These are phyloP conservation scores for Phytophthora pini DNA, from an alignment of 352 stramenopile species.

Conservation along the genomic window DNA sequence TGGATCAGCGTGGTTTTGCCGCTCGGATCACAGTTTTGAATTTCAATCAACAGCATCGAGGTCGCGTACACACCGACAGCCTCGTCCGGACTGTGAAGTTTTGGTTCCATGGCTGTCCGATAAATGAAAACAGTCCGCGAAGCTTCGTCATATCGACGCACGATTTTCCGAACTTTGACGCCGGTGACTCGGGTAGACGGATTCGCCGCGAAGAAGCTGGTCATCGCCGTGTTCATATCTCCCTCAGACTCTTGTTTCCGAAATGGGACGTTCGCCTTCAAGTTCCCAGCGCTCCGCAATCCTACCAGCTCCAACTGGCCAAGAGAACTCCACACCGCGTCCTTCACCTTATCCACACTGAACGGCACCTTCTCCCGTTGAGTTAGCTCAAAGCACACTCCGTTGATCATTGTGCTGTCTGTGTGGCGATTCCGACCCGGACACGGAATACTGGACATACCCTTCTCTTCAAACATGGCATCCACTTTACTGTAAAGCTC, in stretches of 20 bases:
- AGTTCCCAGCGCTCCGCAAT: background rate
- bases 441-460: constrained; percentile 3
- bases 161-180: constrained; percentile 6
- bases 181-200: background rate
- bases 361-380: constrained; percentile 1
- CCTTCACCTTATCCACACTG: background rate
- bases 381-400: constrained; percentile 5
- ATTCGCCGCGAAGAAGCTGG: background rate
- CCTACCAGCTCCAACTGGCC: constrained; percentile 5
- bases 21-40: background rate
- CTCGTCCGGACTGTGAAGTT: background rate
- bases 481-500: background rate
- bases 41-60: constrained; percentile 6
- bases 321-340: constrained; percentile 1
- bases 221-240: background rate
- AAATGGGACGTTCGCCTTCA: background rate
- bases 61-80: constrained; percentile 1
- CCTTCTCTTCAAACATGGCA: background rate
- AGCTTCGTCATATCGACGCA: constrained; percentile 8
- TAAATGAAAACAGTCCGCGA: constrained; percentile 12
- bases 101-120: constrained; percentile 1
- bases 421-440: background rate
- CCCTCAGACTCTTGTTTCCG: background rate
- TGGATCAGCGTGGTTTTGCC: constrained; percentile 1
- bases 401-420: constrained; percentile 3